A percentile compares a stretch with the other conserved stretches of the same genome.
phyloP scores from a whole-genome alignment of 306 rosid genomes.

The Prunus mume region DNA sequence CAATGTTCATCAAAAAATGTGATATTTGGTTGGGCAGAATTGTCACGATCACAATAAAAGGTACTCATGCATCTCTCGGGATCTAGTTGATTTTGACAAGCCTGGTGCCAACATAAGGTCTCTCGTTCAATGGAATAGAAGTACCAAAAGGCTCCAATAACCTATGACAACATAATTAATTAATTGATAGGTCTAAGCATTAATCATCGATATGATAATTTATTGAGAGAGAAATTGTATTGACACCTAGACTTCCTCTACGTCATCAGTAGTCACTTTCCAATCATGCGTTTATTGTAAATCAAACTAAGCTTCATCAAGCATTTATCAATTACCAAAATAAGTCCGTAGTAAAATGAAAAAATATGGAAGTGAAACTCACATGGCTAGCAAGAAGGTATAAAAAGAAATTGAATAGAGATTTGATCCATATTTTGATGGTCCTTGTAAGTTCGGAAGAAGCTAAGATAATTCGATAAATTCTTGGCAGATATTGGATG shows the following conservation, averaged over 20 bases:
- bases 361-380: constrained; percentile 1
- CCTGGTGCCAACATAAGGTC: constrained; percentile 24
- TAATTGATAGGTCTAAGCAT: too few species aligned
- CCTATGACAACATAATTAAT: not conserved
- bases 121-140: constrained; percentile 19
- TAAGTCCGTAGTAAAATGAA: too few species aligned
- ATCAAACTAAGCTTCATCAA: too few species aligned
- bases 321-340: too few species aligned
- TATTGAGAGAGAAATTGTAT: too few species aligned
- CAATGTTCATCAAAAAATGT: constrained; percentile 7
- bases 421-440: constrained; percentile 16
- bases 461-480: constrained; percentile 17
- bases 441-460: constrained; percentile 21
- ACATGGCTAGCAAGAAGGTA: constrained; percentile 35
- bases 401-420: constrained; percentile 22
- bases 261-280: too few species aligned
- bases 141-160: constrained; percentile 30
- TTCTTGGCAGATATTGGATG: constrained; percentile 27
- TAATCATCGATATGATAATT: too few species aligned
- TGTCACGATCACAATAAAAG: not conserved
- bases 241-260: too few species aligned
- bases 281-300: too few species aligned
- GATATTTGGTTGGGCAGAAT: too few species aligned
- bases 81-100: not conserved
- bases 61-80: too few species aligned